phyloP scores from a whole-genome alignment of 139 green algal genomes.

The Nannochloris sp. region DNA sequence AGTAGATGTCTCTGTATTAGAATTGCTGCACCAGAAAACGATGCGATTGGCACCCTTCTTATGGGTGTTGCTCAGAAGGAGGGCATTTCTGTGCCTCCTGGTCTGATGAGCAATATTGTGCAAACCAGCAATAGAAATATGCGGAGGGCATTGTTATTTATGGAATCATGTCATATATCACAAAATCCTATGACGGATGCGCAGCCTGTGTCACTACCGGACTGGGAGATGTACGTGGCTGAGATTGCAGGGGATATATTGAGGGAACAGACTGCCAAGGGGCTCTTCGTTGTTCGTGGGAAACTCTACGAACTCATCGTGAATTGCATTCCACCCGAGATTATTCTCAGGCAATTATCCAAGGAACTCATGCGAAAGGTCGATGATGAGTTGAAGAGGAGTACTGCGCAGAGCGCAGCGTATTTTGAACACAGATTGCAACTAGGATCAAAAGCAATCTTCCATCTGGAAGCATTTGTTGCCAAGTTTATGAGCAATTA shows the following conservation, averaged over 20 bases:
- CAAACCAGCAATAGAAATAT: slow-evolving; percentile 64
- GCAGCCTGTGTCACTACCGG: slow-evolving; percentile 50
- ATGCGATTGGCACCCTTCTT: slow-evolving; percentile 58
- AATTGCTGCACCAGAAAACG: slow-evolving; percentile 61
- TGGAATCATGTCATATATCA: slow-evolving; percentile 68
- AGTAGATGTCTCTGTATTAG: slow-evolving; percentile 86
- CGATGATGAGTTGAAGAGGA: slow-evolving; percentile 82
- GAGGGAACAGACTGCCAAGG: slow-evolving; percentile 81
- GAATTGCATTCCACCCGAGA: slow-evolving; percentile 90
- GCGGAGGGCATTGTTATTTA: slow-evolving; percentile 75
- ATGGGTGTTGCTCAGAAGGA: slow-evolving; percentile 64
- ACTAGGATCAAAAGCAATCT: slow-evolving; percentile 87
- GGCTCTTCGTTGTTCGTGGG: slow-evolving; percentile 65
- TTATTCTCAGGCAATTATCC: slow-evolving; percentile 57
- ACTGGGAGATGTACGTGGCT: slow-evolving; percentile 93
- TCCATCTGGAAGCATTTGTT: slow-evolving; percentile 96
- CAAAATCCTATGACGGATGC: slow-evolving; percentile 53
- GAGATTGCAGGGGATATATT: slow-evolving; percentile 78
- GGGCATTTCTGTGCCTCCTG: slow-evolving; percentile 50
- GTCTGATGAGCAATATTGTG: slow-evolving; percentile 55
- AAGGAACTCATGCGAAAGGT: slow-evolving; percentile 77
- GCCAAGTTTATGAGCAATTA: slow-evolving; percentile 90
- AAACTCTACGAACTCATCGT: slow-evolving; percentile 95
- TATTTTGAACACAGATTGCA: slow-evolving; percentile 85
- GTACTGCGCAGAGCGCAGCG: slow-evolving; percentile 44